Conservation (phyloP, 2,329 filamentous ascomycete genomes). For the Geosmithia flava region DNA sequence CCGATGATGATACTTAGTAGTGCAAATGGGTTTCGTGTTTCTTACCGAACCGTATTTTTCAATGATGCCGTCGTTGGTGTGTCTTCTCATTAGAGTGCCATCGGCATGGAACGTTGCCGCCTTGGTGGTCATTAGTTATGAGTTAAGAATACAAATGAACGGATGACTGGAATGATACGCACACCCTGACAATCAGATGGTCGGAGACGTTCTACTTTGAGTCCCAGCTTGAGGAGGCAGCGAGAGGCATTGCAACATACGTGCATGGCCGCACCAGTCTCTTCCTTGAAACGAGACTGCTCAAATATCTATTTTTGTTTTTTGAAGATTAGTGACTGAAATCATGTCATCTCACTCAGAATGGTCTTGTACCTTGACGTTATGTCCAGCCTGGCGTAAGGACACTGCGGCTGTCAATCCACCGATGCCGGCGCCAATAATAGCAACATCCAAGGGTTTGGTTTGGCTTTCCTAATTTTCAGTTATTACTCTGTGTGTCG, state of each 20-base stretch:
- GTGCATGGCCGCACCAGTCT: constrained; percentile 24
- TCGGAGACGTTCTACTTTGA: constrained; percentile 15
- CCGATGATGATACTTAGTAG: no score
- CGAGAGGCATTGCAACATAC: constrained; percentile 23
- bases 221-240: constrained; percentile 20
- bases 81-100: no score
- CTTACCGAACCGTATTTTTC: constrained; percentile 1
- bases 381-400: constrained; percentile 19
- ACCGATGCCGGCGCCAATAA: constrained; percentile 23
- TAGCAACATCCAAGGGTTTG: constrained; percentile 8
- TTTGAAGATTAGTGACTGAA: no score
- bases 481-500: no score
- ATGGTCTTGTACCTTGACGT: constrained; percentile 9
- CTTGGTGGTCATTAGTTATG: no score
- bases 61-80: constrained; percentile 4
- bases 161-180: no score
- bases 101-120: no score
- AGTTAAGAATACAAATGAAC: constrained; percentile 12
- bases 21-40: constrained; percentile 12
- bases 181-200: constrained; percentile 11
- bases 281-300: constrained; percentile 20
- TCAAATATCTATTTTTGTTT: constrained; percentile 24
- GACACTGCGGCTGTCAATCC: constrained; percentile 20
- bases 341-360: no score
- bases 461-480: no score